Base-by-base conservation (phyloP, 163 green algal species). In the Coccomyxa subellipsoidea region DNA sequence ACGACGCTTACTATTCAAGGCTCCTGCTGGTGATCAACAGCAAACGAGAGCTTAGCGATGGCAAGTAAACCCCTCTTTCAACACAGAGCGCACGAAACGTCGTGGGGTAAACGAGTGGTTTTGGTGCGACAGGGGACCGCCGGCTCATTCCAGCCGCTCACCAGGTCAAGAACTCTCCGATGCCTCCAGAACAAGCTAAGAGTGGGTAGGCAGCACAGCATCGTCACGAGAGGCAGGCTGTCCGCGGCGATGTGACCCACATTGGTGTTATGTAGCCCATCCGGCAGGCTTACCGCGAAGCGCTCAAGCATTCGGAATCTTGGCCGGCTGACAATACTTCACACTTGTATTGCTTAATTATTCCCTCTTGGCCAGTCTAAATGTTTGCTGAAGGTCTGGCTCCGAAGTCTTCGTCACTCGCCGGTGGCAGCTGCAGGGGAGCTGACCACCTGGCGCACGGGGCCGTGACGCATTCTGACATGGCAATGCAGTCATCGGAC, bases 151-250 rank as follows among this genome's bases (percentile, higher is more conserved):
- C 23, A 27, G 66, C 29, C 32, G 0, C 66, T 73, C n/a, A 73
- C 66, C 66, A 73, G 27, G 7, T 73, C 66, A 32, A 73, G 27
- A 34, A 73, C 1, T 4, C n/a, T 27, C 27, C n/a, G 18, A 12
- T n/a, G 21, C 7, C 66, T 54, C 79, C 77, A 85, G 75, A 85
- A 81, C n/a, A 90, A 54, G 25, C 38, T 59, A 1, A 91, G 78
- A 7, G 78, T 88, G 23, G 84, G 85, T 21, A 81, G 0, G n/a
- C 69, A 83, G 0, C 85, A 40, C 4, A 69, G 0, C 83, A 90
- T 90, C 0, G 87, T 89, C 3, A 87, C 6, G 4, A 91, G 76
- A 2, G 87, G 85, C 40, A 88, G 77, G 4, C 73, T 59, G 69
- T 91, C 87, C 1, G 77, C 35, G 1, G 87, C 8, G 7, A 83